These are phyloP conservation scores for Cyclotella kingstonii DNA, from an alignment of 108 stramenopile genomes.

Conservation along the genomic window DNA sequence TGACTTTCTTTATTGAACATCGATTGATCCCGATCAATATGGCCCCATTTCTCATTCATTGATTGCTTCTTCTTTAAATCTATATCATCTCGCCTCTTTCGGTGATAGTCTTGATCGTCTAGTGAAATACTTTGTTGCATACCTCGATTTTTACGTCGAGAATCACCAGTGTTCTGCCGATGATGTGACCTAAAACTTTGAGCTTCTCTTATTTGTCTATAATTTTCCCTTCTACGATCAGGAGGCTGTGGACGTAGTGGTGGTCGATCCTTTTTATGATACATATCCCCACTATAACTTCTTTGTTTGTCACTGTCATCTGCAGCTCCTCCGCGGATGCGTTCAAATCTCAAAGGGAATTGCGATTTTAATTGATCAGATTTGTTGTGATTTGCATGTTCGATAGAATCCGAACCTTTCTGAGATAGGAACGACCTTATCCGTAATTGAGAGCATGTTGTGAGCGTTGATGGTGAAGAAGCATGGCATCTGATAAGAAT, in stretches of 20 bases:
- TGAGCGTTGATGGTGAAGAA: not conserved
- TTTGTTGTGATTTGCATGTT: not conserved
- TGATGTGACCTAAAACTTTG: no score
- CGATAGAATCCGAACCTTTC: not conserved
- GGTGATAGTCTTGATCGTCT: no score
- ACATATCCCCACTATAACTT: not conserved
- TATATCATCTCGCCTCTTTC: no score
- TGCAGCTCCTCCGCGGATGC: conserved; percentile 11
- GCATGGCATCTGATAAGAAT: not conserved
- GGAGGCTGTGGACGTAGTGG: conserved; percentile 7
- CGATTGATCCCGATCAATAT: not conserved
- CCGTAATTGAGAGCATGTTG: not conserved
- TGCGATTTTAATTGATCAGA: not conserved
- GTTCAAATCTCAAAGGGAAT: no score
- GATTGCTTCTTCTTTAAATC: no score
- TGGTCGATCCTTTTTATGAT: conserved; percentile 4
- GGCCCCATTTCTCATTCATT: conserved; percentile 1
- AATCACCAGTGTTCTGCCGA: no score
- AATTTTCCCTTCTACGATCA: not conserved
- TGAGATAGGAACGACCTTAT: not conserved
- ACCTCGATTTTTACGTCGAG: no score
- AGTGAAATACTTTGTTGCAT: no score
- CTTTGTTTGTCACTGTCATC: conserved; percentile 1
- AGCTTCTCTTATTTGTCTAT: no score
- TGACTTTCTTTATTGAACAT: conserved; percentile 6